A percentile compares a stretch with the other conserved stretches of the same genome.
phyloP scores from a whole-genome alignment of 768 basidiomycete genomes.

The Brasilioporus rufonigricans region DNA sequence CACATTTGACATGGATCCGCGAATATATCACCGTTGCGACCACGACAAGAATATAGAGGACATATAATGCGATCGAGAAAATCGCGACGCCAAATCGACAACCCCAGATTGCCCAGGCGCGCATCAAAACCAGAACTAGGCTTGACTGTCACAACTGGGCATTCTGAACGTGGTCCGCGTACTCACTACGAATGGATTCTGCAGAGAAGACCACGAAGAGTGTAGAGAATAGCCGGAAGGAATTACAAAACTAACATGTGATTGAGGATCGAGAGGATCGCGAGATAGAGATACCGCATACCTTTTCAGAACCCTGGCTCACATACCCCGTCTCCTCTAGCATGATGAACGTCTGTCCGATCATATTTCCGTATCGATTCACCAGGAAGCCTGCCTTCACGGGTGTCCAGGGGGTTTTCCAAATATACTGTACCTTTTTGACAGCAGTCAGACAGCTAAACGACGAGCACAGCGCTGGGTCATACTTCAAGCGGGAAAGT shows the following conservation, averaged over 20 bases:
- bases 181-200: conserved; percentile 25
- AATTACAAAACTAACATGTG: conserved; percentile 11
- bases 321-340: conserved; percentile 23
- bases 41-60: not conserved
- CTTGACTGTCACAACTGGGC: not conserved
- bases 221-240: not conserved
- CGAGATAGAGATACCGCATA: not conserved
- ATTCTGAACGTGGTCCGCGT: not conserved
- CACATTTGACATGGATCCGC: not conserved
- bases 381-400: conserved; percentile 13
- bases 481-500: not conserved
- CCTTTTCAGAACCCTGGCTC: conserved; percentile 7
- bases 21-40: not conserved
- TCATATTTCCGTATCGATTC: conserved; percentile 18
- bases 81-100: conserved; percentile 1
- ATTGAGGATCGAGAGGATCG: not conserved
- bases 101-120: conserved; percentile 24
- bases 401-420: conserved; percentile 15
- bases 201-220: conserved; percentile 6
- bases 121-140: conserved; percentile 24
- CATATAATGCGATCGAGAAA: conserved; percentile 1
- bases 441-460: not conserved
- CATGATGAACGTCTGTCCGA: conserved; percentile 15
- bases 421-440: conserved; percentile 14
- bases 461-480: not conserved